These are phyloP conservation scores for Peribolospora kevripleyi DNA, from an alignment of 768 basidiomycete species.

Conservation along the genomic window DNA sequence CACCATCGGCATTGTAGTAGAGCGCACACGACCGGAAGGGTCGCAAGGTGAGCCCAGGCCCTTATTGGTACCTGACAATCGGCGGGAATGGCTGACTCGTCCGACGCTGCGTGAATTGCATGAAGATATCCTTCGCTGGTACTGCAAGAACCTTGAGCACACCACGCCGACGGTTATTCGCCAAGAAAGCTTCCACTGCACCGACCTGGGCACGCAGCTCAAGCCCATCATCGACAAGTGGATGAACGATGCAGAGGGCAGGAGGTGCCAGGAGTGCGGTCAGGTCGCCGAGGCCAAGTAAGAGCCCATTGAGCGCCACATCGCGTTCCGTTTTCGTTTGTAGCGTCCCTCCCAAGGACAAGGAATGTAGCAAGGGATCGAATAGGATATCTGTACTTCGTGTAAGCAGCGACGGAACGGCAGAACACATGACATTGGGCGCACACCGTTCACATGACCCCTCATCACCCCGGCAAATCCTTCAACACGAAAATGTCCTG, in stretches of 20 bases:
- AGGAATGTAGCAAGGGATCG: too few relatives aligned
- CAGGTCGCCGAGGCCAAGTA: slow-evolving; percentile 35
- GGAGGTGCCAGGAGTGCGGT: slow-evolving; percentile 52
- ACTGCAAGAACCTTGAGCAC: slow-evolving; percentile 41
- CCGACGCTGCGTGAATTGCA: too few relatives aligned
- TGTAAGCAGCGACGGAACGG: too few relatives aligned
- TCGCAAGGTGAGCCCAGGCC: slow-evolving; percentile 36
- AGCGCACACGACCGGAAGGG: slow-evolving; percentile 50
- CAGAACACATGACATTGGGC: too few relatives aligned
- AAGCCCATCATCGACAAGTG: slow-evolving; percentile 67
- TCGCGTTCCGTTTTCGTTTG: too few relatives aligned
- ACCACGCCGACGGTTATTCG: slow-evolving; percentile 44
- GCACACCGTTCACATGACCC: too few relatives aligned
- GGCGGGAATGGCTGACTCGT: too few relatives aligned
- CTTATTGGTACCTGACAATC: not conserved
- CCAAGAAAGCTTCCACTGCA: slow-evolving; percentile 65
- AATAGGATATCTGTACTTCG: too few relatives aligned
- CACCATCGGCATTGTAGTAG: slow-evolving; percentile 77
- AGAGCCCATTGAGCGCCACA: not conserved
- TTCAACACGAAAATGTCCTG: slow-evolving; percentile 69
- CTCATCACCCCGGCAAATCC: slow-evolving; percentile 22
- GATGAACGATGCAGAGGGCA: slow-evolving; percentile 39
- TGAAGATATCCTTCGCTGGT: slow-evolving; percentile 75
- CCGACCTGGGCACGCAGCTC: slow-evolving; percentile 75
- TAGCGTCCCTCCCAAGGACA: too few relatives aligned